phyloP scores from a whole-genome alignment of 2,329 filamentous ascomycete genomes.

The Fusarium foetens region DNA sequence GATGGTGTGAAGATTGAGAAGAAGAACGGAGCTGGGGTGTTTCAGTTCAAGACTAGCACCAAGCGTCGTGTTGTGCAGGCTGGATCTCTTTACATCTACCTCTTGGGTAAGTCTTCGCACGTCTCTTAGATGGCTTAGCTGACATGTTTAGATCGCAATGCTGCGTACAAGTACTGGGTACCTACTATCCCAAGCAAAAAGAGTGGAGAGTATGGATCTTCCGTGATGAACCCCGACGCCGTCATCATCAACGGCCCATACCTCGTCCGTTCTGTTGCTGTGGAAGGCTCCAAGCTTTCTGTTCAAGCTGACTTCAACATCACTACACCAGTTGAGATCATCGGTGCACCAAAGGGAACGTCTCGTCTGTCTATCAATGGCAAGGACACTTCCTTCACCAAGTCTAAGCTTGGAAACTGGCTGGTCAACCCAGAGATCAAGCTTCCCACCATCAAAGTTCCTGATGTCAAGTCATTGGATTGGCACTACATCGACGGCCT shows the following conservation, averaged over 20 bases:
- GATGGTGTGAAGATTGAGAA: slow-evolving; percentile 42
- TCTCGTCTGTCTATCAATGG: slow-evolving; percentile 58
- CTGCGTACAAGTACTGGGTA: slow-evolving; percentile 76
- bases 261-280: slow-evolving; percentile 68
- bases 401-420: slow-evolving; percentile 58
- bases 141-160: slow-evolving; percentile 62
- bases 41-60: slow-evolving; percentile 48
- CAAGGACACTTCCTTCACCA: slow-evolving; percentile 49
- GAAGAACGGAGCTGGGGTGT: slow-evolving; percentile 30
- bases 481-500: slow-evolving; percentile 79
- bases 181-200: slow-evolving; percentile 59
- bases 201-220: slow-evolving; percentile 47
- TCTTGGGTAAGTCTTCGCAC: slow-evolving; percentile 44
- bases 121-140: not conserved
- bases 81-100: slow-evolving; percentile 56
- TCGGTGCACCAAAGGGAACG: slow-evolving; percentile 66
- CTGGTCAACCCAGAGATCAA: slow-evolving; percentile 59
- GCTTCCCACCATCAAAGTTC: slow-evolving; percentile 65
- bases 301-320: slow-evolving; percentile 78
- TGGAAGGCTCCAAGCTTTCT: slow-evolving; percentile 65
- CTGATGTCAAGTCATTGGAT: slow-evolving; percentile 62
- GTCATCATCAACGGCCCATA: slow-evolving; percentile 71
- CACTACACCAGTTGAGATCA: slow-evolving; percentile 74
- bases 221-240: slow-evolving; percentile 46
- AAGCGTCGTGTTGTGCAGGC: slow-evolving; percentile 48